Evolutionary conservation across 805 yeast species (phyloP).

Genomic region (Zygotorulaspora danielsina): DNA sequence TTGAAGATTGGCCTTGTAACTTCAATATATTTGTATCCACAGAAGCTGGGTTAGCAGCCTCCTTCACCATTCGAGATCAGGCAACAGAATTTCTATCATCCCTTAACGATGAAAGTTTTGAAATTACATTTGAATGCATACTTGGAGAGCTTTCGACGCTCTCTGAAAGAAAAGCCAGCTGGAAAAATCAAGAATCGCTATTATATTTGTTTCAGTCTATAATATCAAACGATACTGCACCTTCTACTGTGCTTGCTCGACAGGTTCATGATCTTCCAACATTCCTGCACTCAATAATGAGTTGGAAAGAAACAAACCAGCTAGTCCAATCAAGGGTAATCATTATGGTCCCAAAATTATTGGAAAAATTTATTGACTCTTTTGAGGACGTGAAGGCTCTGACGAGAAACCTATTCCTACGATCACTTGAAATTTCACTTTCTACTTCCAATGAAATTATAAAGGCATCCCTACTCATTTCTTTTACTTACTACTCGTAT

Average conservation of each 20-base stretch:
- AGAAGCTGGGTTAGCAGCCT: slow-evolving; percentile 64
- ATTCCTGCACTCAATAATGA: slow-evolving; percentile 15
- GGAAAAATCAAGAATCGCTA: slow-evolving; percentile 22
- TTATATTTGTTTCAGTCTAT: slow-evolving; percentile 24
- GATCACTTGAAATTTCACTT: slow-evolving; percentile 25
- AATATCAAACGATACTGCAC: slow-evolving; percentile 17
- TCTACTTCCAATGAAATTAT: slow-evolving; percentile 32
- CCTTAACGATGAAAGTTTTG: slow-evolving; percentile 34
- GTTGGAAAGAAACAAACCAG: slow-evolving; percentile 24
- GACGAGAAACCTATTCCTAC: slow-evolving; percentile 29
- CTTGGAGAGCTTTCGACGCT: slow-evolving; percentile 7
- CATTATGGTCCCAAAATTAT: slow-evolving; percentile 51
- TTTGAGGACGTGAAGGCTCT: slow-evolving; percentile 34
- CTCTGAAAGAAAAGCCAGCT: slow-evolving; percentile 7
- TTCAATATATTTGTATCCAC: slow-evolving; percentile 67
- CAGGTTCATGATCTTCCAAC: slow-evolving; percentile 6
- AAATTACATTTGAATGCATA: slow-evolving; percentile 5
- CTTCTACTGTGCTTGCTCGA: slow-evolving; percentile 12
- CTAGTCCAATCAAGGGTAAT: slow-evolving; percentile 48
- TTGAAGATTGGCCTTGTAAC: slow-evolving; percentile 52
- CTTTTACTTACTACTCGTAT: slow-evolving; percentile 48
- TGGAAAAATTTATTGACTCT: slow-evolving; percentile 46
- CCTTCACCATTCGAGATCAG: slow-evolving; percentile 55
- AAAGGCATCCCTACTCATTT: slow-evolving; percentile 40
- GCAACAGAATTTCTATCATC: slow-evolving; percentile 54